phyloP scores from a whole-genome alignment of 2,329 filamentous ascomycete species.

The Xylariaceae sp. region DNA sequence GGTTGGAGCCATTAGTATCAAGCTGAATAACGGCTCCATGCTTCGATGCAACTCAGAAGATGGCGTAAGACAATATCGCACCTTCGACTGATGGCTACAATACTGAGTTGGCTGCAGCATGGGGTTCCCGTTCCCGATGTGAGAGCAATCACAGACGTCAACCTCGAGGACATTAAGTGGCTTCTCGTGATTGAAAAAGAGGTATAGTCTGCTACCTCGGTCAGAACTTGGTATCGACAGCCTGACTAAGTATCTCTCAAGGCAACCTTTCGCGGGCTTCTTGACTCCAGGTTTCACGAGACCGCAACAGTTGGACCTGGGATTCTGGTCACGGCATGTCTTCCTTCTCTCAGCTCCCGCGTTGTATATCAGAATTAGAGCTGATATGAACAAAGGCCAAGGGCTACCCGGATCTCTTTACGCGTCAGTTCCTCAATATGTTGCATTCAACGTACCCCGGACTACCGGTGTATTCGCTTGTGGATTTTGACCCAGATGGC shows the following conservation, averaged over 20 bases:
- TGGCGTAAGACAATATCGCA: conserved; percentile 26
- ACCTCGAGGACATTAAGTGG: conserved; percentile 52
- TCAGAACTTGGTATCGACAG: not conserved
- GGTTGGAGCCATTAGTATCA: conserved; percentile 50
- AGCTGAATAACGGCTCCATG: conserved; percentile 28
- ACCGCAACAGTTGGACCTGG: conserved; percentile 48
- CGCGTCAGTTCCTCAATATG: conserved; percentile 57
- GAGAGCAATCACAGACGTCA: conserved; percentile 44
- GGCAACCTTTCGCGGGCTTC: conserved; percentile 70
- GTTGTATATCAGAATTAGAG: not conserved
- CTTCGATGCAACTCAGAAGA: conserved; percentile 29
- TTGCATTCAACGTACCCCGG: conserved; percentile 44
- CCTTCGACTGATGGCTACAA: not conserved
- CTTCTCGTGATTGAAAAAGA: conserved; percentile 77
- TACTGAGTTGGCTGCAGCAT: conserved; percentile 34
- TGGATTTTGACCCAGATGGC: conserved; percentile 75
- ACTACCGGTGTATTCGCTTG: conserved; percentile 57
- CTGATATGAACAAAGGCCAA: conserved; percentile 53
- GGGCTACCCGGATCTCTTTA: conserved; percentile 73
- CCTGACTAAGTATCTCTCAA: conserved; percentile 30
- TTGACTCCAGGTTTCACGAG: conserved; percentile 51
- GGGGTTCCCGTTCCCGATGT: conserved; percentile 56
- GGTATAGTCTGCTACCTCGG: conserved; percentile 35
- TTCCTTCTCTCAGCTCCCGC: not conserved
- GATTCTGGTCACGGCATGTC: conserved; percentile 59